These are phyloP conservation scores for Tolypocladium pustulatum DNA, from an alignment of 2,329 filamentous ascomycete genomes.

Conservation along the genomic window DNA sequence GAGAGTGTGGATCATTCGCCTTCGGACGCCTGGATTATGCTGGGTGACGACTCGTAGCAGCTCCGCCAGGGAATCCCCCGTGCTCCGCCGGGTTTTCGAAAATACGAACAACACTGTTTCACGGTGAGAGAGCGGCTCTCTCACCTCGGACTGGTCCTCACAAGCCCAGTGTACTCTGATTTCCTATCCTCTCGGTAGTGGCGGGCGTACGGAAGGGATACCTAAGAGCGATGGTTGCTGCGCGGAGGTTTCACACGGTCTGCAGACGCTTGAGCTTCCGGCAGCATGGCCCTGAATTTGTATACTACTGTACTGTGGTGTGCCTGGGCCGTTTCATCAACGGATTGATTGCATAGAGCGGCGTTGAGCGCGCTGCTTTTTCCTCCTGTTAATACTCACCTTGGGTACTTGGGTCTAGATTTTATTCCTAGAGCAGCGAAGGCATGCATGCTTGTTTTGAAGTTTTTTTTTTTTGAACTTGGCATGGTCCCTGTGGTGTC, in stretches of 20 bases:
- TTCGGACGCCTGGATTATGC: slow-evolving; percentile 29
- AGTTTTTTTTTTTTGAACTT: background rate
- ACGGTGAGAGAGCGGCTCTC: background rate
- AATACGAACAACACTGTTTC: slow-evolving; percentile 1
- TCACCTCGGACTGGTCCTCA: slow-evolving; percentile 28
- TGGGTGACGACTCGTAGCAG: slow-evolving; percentile 36
- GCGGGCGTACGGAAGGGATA: background rate
- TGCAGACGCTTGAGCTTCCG: background rate
- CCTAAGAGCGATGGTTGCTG: background rate
- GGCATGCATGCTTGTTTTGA: background rate
- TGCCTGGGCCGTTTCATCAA: background rate
- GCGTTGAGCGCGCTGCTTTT: background rate
- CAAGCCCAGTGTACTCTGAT: slow-evolving; percentile 7
- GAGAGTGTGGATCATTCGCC: slow-evolving; percentile 16
- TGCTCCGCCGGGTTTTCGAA: slow-evolving; percentile 16
- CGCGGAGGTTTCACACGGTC: background rate
- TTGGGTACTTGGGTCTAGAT: background rate
- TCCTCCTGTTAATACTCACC: background rate
- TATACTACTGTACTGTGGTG: background rate
- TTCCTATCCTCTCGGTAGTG: background rate
- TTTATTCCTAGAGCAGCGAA: background rate
- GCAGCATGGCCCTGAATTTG: background rate
- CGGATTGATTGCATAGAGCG: background rate
- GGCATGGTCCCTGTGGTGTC: background rate
- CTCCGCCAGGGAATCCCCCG: slow-evolving; percentile 23